These are phyloP conservation scores for Talaromyces sp. DNA, from an alignment of 2,329 filamentous ascomycete genomes.

Conservation along the genomic window DNA sequence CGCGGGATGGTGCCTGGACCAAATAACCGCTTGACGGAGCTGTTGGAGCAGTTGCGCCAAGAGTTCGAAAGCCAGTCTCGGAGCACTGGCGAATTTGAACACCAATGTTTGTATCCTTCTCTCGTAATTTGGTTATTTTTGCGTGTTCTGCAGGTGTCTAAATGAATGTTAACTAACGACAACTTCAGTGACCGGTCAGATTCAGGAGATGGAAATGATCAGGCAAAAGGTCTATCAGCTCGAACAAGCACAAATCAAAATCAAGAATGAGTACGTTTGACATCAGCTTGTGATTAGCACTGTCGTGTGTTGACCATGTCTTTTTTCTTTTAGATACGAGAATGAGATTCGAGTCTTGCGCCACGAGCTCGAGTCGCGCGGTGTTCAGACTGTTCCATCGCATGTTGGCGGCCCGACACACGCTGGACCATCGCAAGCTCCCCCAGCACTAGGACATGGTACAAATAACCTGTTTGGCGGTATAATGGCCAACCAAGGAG, in stretches of 20 bases:
- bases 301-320: background rate
- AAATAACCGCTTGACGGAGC: constrained; percentile 74
- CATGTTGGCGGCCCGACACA: constrained; percentile 71
- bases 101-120: constrained; percentile 70
- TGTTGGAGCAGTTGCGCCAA: constrained; percentile 81
- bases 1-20: constrained; percentile 72
- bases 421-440: constrained; percentile 75
- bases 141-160: background rate
- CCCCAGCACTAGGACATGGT: constrained; percentile 79
- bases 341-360: constrained; percentile 81
- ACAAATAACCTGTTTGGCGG: constrained; percentile 87
- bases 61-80: constrained; percentile 86
- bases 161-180: constrained; percentile 20
- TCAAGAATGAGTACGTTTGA: constrained; percentile 78
- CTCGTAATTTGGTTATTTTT: constrained; percentile 19
- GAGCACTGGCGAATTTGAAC: constrained; percentile 80
- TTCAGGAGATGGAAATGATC: constrained; percentile 92
- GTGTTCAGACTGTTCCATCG: constrained; percentile 59
- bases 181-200: constrained; percentile 72
- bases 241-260: constrained; percentile 79
- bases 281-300: background rate
- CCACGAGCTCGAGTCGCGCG: constrained; percentile 74
- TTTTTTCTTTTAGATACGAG: constrained; percentile 64
- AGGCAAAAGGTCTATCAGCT: constrained; percentile 88
- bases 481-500: constrained; percentile 87